Conservation (phyloP, 2,329 filamentous ascomycete species). For the Epichloe baconii region DNA sequence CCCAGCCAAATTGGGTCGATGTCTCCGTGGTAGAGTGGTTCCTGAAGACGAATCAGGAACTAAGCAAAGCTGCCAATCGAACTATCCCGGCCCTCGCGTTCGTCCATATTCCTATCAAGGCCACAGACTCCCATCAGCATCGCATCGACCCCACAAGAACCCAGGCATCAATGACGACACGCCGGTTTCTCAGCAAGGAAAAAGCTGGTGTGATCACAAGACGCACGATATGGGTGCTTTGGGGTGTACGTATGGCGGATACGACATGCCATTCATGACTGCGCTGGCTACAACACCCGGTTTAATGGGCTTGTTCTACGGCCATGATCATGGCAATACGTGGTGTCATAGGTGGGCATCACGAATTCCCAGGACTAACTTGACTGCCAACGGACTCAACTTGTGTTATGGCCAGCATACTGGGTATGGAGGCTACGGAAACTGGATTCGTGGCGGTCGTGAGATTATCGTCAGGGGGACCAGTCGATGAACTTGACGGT, state of each 20-base stretch:
- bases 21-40: constrained; percentile 32
- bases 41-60: constrained; percentile 16
- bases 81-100: constrained; percentile 33
- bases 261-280: constrained; percentile 50
- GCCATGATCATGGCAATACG: constrained; percentile 52
- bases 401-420: constrained; percentile 51
- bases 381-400: constrained; percentile 28
- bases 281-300: constrained; percentile 41
- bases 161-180: constrained; percentile 34
- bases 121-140: constrained; percentile 24
- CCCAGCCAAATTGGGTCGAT: constrained; percentile 32
- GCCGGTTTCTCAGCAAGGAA: constrained; percentile 26
- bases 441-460: constrained; percentile 47
- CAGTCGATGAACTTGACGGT: constrained; percentile 26
- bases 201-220: constrained; percentile 24
- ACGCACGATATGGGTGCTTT: constrained; percentile 9
- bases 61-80: constrained; percentile 18
- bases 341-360: constrained; percentile 42
- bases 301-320: constrained; percentile 45
- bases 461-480: constrained; percentile 36
- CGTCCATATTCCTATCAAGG: constrained; percentile 33
- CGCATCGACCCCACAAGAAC: constrained; percentile 21
- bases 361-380: constrained; percentile 17
- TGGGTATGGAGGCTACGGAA: constrained; percentile 57
- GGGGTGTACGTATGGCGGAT: constrained; percentile 28